Evolutionary conservation across 306 rosid genomes (phyloP).

Genomic region (Dalbergia oliveri): DNA sequence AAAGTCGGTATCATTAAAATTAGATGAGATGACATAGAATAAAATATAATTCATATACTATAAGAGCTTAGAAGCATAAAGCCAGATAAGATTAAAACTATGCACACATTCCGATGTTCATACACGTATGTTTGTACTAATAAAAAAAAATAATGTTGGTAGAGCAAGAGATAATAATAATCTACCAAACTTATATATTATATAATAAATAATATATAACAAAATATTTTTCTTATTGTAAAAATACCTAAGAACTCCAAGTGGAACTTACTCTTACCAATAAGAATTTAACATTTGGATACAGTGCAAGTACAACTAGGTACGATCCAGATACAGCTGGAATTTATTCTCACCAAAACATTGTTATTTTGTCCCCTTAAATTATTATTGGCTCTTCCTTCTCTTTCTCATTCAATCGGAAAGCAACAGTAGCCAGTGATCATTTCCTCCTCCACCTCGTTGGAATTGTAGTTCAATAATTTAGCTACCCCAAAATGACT

Average conservation of each 20-base stretch:
- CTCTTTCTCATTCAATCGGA: background rate
- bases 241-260: too few relatives aligned
- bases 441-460: background rate
- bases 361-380: background rate
- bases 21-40: background rate
- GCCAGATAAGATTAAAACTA: too few relatives aligned
- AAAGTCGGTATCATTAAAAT: background rate
- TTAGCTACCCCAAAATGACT: too few relatives aligned
- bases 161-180: too few relatives aligned
- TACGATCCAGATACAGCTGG: background rate
- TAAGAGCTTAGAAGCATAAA: background rate
- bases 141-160: background rate
- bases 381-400: background rate
- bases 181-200: too few relatives aligned
- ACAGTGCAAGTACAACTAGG: background rate
- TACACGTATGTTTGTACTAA: background rate
- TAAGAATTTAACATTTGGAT: background rate
- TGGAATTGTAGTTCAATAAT: background rate
- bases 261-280: too few relatives aligned
- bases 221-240: too few relatives aligned
- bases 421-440: background rate
- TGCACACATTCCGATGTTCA: background rate
- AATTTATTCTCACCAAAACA: background rate
- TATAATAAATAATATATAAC: too few relatives aligned
- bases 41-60: background rate